These are phyloP conservation scores for Colletotrichum tropicicola DNA, from an alignment of 2,329 filamentous ascomycete species.

Conservation along the genomic window DNA sequence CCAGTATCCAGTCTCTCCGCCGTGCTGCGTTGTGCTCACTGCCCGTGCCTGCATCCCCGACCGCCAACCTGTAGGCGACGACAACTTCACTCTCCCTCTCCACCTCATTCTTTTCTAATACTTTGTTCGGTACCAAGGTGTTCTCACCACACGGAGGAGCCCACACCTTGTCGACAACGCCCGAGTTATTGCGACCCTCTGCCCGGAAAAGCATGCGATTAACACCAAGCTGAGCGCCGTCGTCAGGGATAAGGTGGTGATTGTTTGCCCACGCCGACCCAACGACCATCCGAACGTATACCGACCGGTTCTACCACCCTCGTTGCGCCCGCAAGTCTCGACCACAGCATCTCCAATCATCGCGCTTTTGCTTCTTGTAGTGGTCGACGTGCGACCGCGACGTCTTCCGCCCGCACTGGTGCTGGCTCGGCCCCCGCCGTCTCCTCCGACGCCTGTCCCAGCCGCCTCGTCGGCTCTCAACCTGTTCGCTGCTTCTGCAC, in stretches of 20 bases:
- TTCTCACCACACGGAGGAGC: too few species aligned
- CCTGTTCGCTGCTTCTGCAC: constrained; percentile 28
- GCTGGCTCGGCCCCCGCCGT: constrained; percentile 17
- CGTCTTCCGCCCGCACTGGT: constrained; percentile 2
- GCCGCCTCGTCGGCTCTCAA: constrained; percentile 9
- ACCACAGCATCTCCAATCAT: neutral
- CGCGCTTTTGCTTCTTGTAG: neutral
- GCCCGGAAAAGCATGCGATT: constrained; percentile 26
- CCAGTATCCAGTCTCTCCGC: too few species aligned
- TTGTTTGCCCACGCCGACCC: constrained; percentile 8
- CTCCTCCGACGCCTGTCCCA: constrained; percentile 6
- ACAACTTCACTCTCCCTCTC: too few species aligned
- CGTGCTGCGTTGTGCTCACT: too few species aligned
- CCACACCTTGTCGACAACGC: too few species aligned
- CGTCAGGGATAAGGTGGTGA: constrained; percentile 30
- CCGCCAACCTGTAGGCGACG: too few species aligned
- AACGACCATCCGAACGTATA: too few species aligned
- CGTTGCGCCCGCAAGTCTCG: neutral
- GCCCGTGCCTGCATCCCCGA: too few species aligned
- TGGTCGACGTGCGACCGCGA: neutral
- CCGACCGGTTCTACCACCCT: neutral
- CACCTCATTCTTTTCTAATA: too few species aligned
- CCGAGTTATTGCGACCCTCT: constrained; percentile 1
- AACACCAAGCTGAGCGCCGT: constrained; percentile 11
- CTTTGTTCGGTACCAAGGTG: too few species aligned